Percentiles rank a stretch among this genome's conserved stretches.
Evolutionary conservation across 78 protist genomes (phyloP).

Genomic region (Monocercomonoides exilis): DNA sequence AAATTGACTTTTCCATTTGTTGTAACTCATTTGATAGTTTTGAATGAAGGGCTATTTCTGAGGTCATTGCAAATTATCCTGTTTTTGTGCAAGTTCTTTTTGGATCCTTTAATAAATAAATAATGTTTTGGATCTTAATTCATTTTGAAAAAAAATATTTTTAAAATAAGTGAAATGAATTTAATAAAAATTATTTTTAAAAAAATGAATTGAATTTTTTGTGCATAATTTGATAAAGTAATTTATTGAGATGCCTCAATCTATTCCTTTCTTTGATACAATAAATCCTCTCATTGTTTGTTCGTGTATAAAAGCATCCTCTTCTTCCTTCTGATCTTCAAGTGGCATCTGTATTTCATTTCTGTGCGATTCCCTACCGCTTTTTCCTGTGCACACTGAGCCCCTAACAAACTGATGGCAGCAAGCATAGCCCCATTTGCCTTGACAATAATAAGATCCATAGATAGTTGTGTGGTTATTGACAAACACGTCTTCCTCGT

Average conservation of each 20-base stretch:
- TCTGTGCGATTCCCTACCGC: slow-evolving; percentile 31
- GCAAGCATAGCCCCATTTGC: slow-evolving; percentile 84
- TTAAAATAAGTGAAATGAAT: no score
- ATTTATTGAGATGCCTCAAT: not conserved
- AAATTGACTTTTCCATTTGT: no score
- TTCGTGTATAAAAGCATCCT: not conserved
- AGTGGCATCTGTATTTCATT: not conserved
- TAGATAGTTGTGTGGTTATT: slow-evolving; percentile 80
- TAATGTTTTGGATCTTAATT: no score
- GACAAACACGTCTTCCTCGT: slow-evolving; percentile 69
- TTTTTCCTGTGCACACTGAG: slow-evolving; percentile 75
- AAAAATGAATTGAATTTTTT: no score
- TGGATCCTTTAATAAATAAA: no score
- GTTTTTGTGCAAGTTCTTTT: no score
- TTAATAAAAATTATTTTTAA: no score
- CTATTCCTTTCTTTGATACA: not conserved
- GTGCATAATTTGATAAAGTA: not conserved
- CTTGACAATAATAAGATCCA: slow-evolving; percentile 80
- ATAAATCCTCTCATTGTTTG: not conserved
- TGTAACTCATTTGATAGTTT: no score
- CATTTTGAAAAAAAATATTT: no score
- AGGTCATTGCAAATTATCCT: no score
- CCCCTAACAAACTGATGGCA: slow-evolving; percentile 53
- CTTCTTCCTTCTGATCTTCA: not conserved
- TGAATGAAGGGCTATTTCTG: no score